These are phyloP conservation scores for Clarireedia hainanense DNA, from an alignment of 2,329 filamentous ascomycete genomes.

Conservation along the genomic window DNA sequence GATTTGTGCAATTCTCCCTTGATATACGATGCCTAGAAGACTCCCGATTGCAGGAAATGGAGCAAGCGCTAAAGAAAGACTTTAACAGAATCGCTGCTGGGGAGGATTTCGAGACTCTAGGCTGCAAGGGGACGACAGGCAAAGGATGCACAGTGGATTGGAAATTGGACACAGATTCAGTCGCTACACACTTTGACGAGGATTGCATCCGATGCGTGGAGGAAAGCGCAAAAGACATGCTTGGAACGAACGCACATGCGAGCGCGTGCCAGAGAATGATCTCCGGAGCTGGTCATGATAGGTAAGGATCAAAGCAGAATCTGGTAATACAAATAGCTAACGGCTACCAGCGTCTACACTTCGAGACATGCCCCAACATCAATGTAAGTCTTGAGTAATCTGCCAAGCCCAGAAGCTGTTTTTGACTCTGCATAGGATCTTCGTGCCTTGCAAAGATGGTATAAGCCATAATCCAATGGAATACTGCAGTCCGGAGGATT, in stretches of 20 bases:
- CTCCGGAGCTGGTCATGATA: conserved; percentile 57
- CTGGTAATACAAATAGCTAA: conserved; percentile 8
- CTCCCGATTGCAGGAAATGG: conserved; percentile 47
- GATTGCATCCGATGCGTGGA: conserved; percentile 61
- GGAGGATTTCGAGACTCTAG: conserved; percentile 41
- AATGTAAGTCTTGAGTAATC: conserved; percentile 35
- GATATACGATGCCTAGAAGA: conserved; percentile 57
- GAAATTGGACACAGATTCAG: conserved; percentile 52
- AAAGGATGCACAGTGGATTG: conserved; percentile 49
- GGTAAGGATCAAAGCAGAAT: conserved; percentile 30
- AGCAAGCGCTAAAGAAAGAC: conserved; percentile 45
- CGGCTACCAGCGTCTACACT: conserved; percentile 46
- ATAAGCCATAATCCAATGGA: conserved; percentile 58
- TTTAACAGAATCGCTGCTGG: conserved; percentile 53
- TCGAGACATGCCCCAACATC: conserved; percentile 51
- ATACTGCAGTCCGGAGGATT: conserved; percentile 53
- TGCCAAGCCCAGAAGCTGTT: not conserved
- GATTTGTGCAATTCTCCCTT: conserved; percentile 57
- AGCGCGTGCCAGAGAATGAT: conserved; percentile 45
- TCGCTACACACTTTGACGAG: conserved; percentile 56
- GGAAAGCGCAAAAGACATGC: conserved; percentile 48
- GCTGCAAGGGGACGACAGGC: conserved; percentile 36
- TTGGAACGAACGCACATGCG: conserved; percentile 39
- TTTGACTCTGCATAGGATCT: conserved; percentile 36
- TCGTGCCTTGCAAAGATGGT: conserved; percentile 55